Base-by-base conservation (phyloP, 2,329 filamentous ascomycete genomes). In the Eurotiales sp. region DNA sequence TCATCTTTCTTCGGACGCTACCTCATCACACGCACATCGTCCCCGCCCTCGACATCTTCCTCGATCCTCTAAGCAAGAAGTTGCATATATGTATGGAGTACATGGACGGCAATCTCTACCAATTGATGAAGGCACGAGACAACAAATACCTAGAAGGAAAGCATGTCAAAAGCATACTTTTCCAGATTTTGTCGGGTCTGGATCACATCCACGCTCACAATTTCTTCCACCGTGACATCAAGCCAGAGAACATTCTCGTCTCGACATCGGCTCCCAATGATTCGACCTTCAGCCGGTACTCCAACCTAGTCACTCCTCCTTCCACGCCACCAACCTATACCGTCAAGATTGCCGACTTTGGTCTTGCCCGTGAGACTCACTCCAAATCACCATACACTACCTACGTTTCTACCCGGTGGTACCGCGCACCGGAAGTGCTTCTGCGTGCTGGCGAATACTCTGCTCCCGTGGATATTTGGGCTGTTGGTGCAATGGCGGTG, bases 221-320 rank as follows among this genome's bases (percentile, higher is more conserved):
- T 69, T 99, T 99, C 75, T 99, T 99, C 74, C 93, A 99, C 72
- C 90, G 93, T 64, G 93, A 99, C 67, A 97, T 99, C 74, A 99
- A 99, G 72, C 93, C 93, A 30, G 93, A 99, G 72, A 99, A 99
- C 71, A 99, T 99, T 54, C 82, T 99, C 22, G 92, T 99, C 8
- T 95, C 93, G 0, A 95, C 91, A 23, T 95, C 92, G 2, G 83
- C 88, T 34, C 80, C 89, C 58, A 86, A 86, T 58, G 93, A 99
- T 47, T 50, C 88, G 65, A 85, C 91, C 0, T 96, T 97, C 75
- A 86, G 89, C 66, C 83, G 93, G 61, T 99, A 99, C 71, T 97
- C 93, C 0, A 82, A 89, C 7, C 78, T 97, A 56, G 88, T 97
- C 59, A 97, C 93, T 12, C 93, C 93, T 4, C 93, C 93, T 5